Base-by-base conservation (phyloP, 2,329 filamentous ascomycete genomes). In the Pleochaeta shiraiana region DNA sequence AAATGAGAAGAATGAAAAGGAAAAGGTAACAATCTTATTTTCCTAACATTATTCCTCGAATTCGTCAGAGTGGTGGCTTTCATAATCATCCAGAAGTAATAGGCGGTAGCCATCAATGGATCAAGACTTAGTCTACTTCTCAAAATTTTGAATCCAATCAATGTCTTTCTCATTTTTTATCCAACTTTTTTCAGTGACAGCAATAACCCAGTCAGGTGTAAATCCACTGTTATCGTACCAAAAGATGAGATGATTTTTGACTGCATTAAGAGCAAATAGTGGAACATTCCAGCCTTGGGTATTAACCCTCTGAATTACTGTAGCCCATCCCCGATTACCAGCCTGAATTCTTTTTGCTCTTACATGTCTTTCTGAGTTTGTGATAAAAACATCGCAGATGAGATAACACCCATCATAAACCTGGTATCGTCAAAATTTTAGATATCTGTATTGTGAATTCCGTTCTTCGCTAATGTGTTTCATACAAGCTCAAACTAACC, bases 1-100 rank as follows among this genome's bases (percentile, higher is more conserved):
- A 74, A 65, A 67, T 75, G 68, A 50, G 71, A 75, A 28, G 68
- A 72, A 66, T 75, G 67, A 7, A 69, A 2, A 50, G 69, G 72
- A 62, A 75, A 75, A 67, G 12, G 53, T 57, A 31, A 3, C n/a
- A 57, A 57, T 57, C 12, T 57, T 57, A 28, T 57, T 57, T 33
- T 30, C 53, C 12, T 57, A 30, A n/a, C 26, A 57, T 21, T 28
- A 31, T 6, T 28, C 24, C 24, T 57, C 26, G 26, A 57, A 59
- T 14, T 4, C 26, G 5, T 14, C 2, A 21, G 12, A 57, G 3
- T 30, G 3, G 21, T 59, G 53, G 53, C 53, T 59, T 21, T 57
- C 24, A 16, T 57, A 26, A 12, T 12, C 53, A 12, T 57, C 53
- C 11, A 57, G 24, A 12, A 33, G 16, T 4, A 57, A 19, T 30